phyloP scores from a whole-genome alignment of 31 red algal genomes.

The Odonthalia washingtoniensis region DNA sequence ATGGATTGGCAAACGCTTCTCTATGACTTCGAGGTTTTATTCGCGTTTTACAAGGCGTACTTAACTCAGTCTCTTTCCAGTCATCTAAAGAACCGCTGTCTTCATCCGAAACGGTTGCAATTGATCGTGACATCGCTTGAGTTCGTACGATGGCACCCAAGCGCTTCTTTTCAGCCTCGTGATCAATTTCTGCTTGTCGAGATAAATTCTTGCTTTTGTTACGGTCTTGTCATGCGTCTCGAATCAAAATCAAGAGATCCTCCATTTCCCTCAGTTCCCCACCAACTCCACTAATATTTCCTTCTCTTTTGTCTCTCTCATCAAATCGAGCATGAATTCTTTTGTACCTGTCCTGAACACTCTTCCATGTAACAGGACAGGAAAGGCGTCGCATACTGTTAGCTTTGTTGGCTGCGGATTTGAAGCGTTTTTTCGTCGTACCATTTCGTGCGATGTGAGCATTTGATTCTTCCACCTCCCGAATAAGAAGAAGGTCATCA shows the following conservation, averaged over 20 bases:
- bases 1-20: not conserved
- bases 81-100: not conserved
- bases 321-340: slow-evolving; percentile 9
- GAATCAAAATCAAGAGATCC: slow-evolving; percentile 24
- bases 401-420: slow-evolving; percentile 14
- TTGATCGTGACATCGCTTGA: not conserved
- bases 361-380: slow-evolving; percentile 37
- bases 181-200: not conserved
- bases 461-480: too few relatives aligned
- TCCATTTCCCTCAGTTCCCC: slow-evolving; percentile 22
- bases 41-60: not conserved
- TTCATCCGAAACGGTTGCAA: not conserved
- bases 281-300: slow-evolving; percentile 15
- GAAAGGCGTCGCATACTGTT: not conserved
- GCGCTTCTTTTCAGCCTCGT: slow-evolving; percentile 6
- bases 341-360: slow-evolving; percentile 46
- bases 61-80: not conserved
- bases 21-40: not conserved
- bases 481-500: slow-evolving; percentile 48
- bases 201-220: not conserved
- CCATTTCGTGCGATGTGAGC: slow-evolving; percentile 42
- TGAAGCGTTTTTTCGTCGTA: slow-evolving; percentile 10
- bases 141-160: slow-evolving; percentile 1
- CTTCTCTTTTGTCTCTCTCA: slow-evolving; percentile 13
- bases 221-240: not conserved